These are phyloP conservation scores for Ceriops tagal DNA, from an alignment of 345 rosid genomes.

Conservation along the genomic window DNA sequence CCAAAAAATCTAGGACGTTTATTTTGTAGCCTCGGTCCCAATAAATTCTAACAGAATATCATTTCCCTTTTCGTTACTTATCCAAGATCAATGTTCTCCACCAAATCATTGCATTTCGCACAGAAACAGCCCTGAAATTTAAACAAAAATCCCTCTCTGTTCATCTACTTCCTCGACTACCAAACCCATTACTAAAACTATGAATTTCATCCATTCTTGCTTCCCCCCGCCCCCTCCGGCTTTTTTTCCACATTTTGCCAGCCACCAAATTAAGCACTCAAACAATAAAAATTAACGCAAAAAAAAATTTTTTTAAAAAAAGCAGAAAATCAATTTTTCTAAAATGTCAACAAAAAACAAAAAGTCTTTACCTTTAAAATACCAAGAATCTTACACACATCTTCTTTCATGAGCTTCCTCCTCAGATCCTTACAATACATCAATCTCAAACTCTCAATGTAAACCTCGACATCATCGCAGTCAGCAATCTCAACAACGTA, in stretches of 20 bases:
- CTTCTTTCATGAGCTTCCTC: slow-evolving; percentile 90
- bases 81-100: no score
- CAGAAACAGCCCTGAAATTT: no score
- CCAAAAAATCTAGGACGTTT: no score
- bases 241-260: slow-evolving; percentile 15
- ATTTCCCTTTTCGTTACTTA: no score
- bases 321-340: neutral
- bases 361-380: slow-evolving; percentile 67
- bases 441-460: slow-evolving; percentile 83
- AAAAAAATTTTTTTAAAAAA: no score
- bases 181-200: neutral
- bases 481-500: slow-evolving; percentile 91
- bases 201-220: neutral
- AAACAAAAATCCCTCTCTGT: neutral
- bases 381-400: slow-evolving; percentile 79
- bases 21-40: no score
- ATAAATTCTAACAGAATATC: no score
- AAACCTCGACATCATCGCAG: slow-evolving; percentile 96
- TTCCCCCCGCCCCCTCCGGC: neutral
- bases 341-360: neutral
- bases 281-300: neutral
- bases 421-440: slow-evolving; percentile 95
- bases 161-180: slow-evolving; percentile 5
- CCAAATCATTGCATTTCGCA: no score
- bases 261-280: slow-evolving; percentile 1